These are phyloP conservation scores for Camelina sativa DNA, from an alignment of 345 rosid species.

Conservation along the genomic window DNA sequence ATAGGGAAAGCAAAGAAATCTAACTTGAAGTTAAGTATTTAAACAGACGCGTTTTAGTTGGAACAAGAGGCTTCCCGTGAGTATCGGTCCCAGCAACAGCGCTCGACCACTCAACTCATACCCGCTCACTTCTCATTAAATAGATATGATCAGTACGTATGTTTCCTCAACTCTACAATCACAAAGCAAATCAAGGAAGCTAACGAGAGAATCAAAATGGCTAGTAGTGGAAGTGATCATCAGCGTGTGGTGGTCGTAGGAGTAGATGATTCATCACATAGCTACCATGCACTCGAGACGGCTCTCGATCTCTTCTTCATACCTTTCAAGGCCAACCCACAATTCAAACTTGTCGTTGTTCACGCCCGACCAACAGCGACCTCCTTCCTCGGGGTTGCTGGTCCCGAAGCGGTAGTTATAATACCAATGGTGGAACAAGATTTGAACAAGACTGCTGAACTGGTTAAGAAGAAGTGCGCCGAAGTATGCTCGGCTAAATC, in stretches of 20 bases:
- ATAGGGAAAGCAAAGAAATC: not conserved
- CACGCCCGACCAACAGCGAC: slow-evolving; percentile 54
- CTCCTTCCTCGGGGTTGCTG: slow-evolving; percentile 46
- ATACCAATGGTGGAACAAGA: slow-evolving; percentile 46
- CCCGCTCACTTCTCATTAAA: slow-evolving; percentile 18
- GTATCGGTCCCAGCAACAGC: not conserved
- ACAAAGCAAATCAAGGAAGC: not conserved
- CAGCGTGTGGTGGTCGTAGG: slow-evolving; percentile 55
- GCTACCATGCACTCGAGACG: slow-evolving; percentile 62
- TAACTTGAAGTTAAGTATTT: too few species aligned
- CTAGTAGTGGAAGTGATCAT: slow-evolving; percentile 33
- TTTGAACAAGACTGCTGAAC: slow-evolving; percentile 39
- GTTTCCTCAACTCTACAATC: not conserved
- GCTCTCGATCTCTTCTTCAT: slow-evolving; percentile 58
- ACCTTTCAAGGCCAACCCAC: slow-evolving; percentile 42
- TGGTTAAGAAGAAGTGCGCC: slow-evolving; percentile 38
- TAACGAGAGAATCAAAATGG: slow-evolving; percentile 22
- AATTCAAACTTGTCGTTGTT: slow-evolving; percentile 56
- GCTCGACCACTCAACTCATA: slow-evolving; percentile 9
- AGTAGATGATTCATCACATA: slow-evolving; percentile 55
- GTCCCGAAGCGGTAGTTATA: slow-evolving; percentile 47
- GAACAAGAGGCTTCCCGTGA: slow-evolving; percentile 11
- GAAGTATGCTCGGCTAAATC: slow-evolving; percentile 44
- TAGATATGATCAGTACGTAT: not conserved
- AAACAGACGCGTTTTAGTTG: not conserved